Conservation (phyloP, 768 basidiomycete genomes). For the Leccinum barrowsii region DNA sequence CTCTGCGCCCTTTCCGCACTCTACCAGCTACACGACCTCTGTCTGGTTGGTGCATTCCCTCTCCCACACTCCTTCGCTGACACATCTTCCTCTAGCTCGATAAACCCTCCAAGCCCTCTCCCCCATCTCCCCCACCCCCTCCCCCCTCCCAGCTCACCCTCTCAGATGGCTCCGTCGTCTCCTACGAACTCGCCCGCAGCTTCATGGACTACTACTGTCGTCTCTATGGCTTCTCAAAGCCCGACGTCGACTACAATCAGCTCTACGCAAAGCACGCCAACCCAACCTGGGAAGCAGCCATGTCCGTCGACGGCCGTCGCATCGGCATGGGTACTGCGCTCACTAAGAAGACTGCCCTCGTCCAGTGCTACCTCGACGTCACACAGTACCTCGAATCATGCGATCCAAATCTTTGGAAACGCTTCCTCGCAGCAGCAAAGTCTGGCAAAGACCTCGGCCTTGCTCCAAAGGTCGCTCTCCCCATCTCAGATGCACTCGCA, state of each 20-base stretch:
- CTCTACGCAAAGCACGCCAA: conserved; percentile 19
- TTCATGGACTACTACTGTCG: conserved; percentile 97
- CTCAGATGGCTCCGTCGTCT: conserved; percentile 61
- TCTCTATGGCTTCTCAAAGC: conserved; percentile 67
- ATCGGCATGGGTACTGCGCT: conserved; percentile 76
- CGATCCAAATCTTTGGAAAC: conserved; percentile 76
- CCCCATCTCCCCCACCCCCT: neutral
- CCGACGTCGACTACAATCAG: conserved; percentile 59
- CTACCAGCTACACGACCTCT: conserved; percentile 61
- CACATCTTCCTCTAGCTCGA: conserved; percentile 22
- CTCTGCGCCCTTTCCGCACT: conserved; percentile 75
- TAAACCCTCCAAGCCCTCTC: conserved; percentile 23
- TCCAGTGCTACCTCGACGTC: conserved; percentile 83
- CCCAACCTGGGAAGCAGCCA: conserved; percentile 63
- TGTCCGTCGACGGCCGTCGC: conserved; percentile 71
- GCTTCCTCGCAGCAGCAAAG: conserved; percentile 58
- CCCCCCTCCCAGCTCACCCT: conserved; percentile 35
- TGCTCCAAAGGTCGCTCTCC: conserved; percentile 66
- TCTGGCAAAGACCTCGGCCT: conserved; percentile 67
- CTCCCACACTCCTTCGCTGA: conserved; percentile 2
- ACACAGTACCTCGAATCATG: conserved; percentile 82
- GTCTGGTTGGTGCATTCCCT: conserved; percentile 50
- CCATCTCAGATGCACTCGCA: conserved; percentile 59
- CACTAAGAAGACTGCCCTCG: conserved; percentile 69
- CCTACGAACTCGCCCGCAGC: conserved; percentile 69